Evolutionary conservation across 768 basidiomycete genomes (phyloP).

Genomic region (Rhodotorula babjevae): DNA sequence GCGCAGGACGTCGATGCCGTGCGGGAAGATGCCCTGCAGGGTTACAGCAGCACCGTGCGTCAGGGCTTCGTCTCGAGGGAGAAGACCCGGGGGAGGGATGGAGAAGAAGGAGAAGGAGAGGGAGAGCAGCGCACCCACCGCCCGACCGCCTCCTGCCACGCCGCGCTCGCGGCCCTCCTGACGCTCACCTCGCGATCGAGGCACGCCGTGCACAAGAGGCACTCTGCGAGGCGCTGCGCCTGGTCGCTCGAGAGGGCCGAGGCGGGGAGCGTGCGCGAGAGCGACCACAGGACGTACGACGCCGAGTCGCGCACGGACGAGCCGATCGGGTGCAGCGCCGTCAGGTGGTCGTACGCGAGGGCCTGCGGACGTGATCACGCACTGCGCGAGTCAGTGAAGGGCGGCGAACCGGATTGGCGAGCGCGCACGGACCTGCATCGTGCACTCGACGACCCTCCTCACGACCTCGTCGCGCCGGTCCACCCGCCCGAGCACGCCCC

Average conservation of each 20-base stretch:
- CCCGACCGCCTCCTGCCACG: constrained; percentile 95
- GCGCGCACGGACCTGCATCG: constrained; percentile 60
- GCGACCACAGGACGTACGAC: constrained; percentile 88
- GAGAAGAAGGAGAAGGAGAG: constrained; percentile 11
- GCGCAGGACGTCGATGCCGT: constrained; percentile 87
- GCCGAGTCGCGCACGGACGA: constrained; percentile 92
- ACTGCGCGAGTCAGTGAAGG: too few relatives aligned
- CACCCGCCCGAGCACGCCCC: constrained; percentile 56
- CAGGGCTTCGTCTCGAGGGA: too few relatives aligned
- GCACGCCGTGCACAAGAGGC: constrained; percentile 70
- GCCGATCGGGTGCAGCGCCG: constrained; percentile 88
- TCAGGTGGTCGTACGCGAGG: constrained; percentile 82
- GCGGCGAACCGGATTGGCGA: not conserved
- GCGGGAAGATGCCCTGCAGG: constrained; percentile 72
- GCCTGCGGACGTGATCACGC: constrained; percentile 55
- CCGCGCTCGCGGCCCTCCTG: constrained; percentile 89
- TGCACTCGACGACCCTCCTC: constrained; percentile 66
- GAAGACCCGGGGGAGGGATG: not conserved
- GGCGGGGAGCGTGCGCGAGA: constrained; percentile 69
- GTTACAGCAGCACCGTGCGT: too few relatives aligned
- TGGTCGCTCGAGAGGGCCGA: constrained; percentile 56
- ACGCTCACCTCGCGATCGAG: constrained; percentile 94
- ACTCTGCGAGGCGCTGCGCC: constrained; percentile 62
- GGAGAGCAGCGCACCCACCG: constrained; percentile 62
- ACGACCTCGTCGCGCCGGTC: constrained; percentile 53